Evolutionary conservation across 305 asterid genomes (phyloP), one percentile per base, ranked within the genome.

Genomic region (Stenogyne calaminthoides): DNA sequence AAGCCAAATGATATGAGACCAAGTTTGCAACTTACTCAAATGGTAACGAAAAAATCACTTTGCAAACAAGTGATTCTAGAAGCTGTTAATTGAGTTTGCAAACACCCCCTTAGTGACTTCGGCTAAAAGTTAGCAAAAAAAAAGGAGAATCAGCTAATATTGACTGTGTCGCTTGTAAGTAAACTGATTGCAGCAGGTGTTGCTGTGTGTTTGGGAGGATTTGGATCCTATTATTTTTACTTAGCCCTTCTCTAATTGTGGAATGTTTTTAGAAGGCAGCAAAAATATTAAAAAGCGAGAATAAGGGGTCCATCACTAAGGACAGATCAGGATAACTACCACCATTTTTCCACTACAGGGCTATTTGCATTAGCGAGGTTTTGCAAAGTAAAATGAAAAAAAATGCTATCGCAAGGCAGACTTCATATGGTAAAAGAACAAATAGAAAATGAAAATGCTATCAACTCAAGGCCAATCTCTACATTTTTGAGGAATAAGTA

Each of bases 281-380:
- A 46, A 10, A 55, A 44, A 18, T 32, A 32, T 32, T 32, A 32
- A 32, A 32, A 32, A 32, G n/a, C 36, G 6, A 32, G 36, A 32
- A 4, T 32, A 32, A n/a, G 36, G 36, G 4, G 36, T 4, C 36
- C 36, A 32, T 32, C 36, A 32, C 36, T 25, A 25, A 25, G 29
- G 29, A 25, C 29, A 25, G 29, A 25, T 25, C 36, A 32, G 36
- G 36, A 32, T 32, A 55, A 55, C 61, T 32, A 29, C 47, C 4
- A 51, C 3, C 12, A 9, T 32, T 46, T n/a, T 40, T 6, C 19
- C 29, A 20, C 39, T 10, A 18, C 3, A 32, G 46, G 51, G 18
- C 34, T 44, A 59, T 72, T 37, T 20, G 34, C 64, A 73, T 73
- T n/a, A 57, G 72, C 44, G 42, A 55, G 59, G 12, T 15, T n/a